Conservation (phyloP, 306 rosid genomes). For the Lathyrus sativus region DNA sequence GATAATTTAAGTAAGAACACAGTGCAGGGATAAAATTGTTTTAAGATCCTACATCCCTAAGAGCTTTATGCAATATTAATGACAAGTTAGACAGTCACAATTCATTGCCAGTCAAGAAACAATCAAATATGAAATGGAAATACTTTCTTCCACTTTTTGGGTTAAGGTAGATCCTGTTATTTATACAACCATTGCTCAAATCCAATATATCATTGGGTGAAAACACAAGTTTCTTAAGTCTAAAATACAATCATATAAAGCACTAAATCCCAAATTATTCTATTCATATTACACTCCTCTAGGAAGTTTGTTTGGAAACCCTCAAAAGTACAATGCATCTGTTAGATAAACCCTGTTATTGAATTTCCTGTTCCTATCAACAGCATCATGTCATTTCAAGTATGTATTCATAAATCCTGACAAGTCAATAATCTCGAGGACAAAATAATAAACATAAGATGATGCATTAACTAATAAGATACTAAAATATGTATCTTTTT, state of each 20-base stretch:
- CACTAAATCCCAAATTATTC: neutral
- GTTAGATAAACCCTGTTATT: too few relatives aligned
- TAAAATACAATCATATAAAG: constrained; percentile 15
- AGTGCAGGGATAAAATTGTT: neutral
- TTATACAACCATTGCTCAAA: constrained; percentile 15
- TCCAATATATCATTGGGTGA: constrained; percentile 10
- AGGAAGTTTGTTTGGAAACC: too few relatives aligned
- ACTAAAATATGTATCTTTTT: too few relatives aligned
- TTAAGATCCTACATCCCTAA: neutral
- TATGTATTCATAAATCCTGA: too few relatives aligned
- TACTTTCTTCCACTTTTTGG: neutral
- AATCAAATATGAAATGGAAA: neutral
- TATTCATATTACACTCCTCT: neutral
- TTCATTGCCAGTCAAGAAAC: neutral
- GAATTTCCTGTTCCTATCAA: neutral
- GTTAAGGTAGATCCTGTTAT: constrained; percentile 16
- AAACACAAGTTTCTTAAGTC: neutral
- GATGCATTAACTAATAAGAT: too few relatives aligned
- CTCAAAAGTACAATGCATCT: too few relatives aligned
- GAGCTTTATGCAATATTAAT: constrained; percentile 5
- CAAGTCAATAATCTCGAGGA: too few relatives aligned
- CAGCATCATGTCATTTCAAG: constrained; percentile 14
- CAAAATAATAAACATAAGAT: too few relatives aligned
- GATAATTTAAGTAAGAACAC: too few relatives aligned
- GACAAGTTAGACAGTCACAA: neutral